phyloP scores from a whole-genome alignment of 106 monocot genomes.

The Cymbidium sinense region DNA sequence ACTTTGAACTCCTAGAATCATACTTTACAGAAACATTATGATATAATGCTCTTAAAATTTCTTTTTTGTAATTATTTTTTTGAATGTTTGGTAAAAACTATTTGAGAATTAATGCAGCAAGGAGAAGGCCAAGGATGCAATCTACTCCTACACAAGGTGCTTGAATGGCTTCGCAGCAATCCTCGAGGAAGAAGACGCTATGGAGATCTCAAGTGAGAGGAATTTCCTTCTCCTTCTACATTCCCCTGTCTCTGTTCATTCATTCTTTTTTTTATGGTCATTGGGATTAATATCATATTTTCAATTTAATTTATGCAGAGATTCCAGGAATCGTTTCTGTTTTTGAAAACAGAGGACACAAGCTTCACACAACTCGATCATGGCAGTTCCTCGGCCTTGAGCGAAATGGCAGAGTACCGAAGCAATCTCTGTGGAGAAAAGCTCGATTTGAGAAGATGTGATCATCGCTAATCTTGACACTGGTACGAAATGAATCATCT shows the following conservation, averaged over 20 bases:
- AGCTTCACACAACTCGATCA: constrained; percentile 65
- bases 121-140: constrained; percentile 27
- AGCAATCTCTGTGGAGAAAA: constrained; percentile 46
- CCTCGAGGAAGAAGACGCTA: constrained; percentile 29
- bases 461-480: constrained; percentile 72
- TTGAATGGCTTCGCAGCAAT: constrained; percentile 40
- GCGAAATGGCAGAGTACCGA: constrained; percentile 23
- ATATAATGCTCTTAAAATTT: neutral
- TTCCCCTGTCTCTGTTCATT: too few relatives aligned
- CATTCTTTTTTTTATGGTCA: too few relatives aligned
- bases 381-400: constrained; percentile 54
- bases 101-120: constrained; percentile 12
- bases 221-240: neutral
- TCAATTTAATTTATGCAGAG: constrained; percentile 16
- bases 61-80: neutral
- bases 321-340: constrained; percentile 43
- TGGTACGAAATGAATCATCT: constrained; percentile 20
- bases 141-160: constrained; percentile 28
- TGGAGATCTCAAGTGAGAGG: constrained; percentile 22
- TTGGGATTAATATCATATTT: neutral
- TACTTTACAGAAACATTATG: neutral
- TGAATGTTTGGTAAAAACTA: neutral
- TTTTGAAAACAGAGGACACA: constrained; percentile 34
- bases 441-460: constrained; percentile 50
- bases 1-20: constrained; percentile 24